Evolutionary conservation across 2,329 filamentous ascomycete genomes (phyloP).

Genomic region (Catunica adiposa): DNA sequence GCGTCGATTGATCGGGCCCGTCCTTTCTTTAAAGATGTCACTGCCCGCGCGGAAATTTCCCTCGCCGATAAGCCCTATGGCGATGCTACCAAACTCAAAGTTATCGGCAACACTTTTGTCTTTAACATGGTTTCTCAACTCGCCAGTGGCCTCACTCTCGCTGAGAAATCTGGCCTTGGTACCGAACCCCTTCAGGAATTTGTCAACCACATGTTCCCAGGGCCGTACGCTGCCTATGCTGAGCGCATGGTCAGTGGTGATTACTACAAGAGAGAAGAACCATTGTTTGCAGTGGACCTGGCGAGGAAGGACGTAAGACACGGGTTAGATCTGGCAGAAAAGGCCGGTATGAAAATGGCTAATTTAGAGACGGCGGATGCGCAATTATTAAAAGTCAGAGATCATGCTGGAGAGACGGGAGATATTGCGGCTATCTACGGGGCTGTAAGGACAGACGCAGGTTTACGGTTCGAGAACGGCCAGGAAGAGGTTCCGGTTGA

Average conservation of each 20-base stretch:
- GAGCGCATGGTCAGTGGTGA: slow-evolving; percentile 58
- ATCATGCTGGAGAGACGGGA: slow-evolving; percentile 48
- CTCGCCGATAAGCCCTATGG: slow-evolving; percentile 52
- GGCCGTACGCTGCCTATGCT: slow-evolving; percentile 58
- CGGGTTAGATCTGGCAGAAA: slow-evolving; percentile 48
- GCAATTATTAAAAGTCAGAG: slow-evolving; percentile 53
- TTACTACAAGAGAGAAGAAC: slow-evolving; percentile 59
- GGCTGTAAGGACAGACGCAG: slow-evolving; percentile 55
- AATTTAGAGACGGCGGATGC: slow-evolving; percentile 50
- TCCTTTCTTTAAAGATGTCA: slow-evolving; percentile 59
- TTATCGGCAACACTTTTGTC: slow-evolving; percentile 77
- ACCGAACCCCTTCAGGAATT: slow-evolving; percentile 52
- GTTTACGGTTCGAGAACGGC: slow-evolving; percentile 54
- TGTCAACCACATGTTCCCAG: slow-evolving; percentile 57
- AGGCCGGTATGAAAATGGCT: slow-evolving; percentile 43
- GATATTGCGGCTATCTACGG: slow-evolving; percentile 78
- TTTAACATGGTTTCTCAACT: slow-evolving; percentile 68
- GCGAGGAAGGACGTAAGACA: slow-evolving; percentile 71
- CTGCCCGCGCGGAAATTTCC: slow-evolving; percentile 51
- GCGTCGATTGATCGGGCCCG: slow-evolving; percentile 44
- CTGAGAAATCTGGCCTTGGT: slow-evolving; percentile 67
- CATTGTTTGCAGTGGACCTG: slow-evolving; percentile 69
- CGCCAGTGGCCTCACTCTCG: slow-evolving; percentile 60
- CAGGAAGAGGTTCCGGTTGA: not conserved
- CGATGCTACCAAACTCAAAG: slow-evolving; percentile 55